These are phyloP conservation scores for Candida arabinofermentans DNA, from an alignment of 805 yeast species.

Conservation along the genomic window DNA sequence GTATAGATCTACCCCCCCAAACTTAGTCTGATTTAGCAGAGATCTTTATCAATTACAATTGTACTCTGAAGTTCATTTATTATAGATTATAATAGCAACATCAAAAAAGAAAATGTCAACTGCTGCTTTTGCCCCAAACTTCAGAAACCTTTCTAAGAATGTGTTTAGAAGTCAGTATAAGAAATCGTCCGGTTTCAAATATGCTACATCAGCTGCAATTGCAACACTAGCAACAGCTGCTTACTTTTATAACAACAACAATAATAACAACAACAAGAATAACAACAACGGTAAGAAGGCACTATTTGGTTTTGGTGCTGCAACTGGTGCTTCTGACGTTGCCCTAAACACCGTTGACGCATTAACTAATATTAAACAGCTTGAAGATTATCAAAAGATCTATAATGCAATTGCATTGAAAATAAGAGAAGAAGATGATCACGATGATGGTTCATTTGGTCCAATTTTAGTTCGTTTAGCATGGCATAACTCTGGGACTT, in stretches of 20 bases:
- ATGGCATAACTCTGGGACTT: constrained; percentile 50
- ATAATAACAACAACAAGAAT: constrained; percentile 11
- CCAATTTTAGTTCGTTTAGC: constrained; percentile 45
- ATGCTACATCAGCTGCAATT: not conserved
- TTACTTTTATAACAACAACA: constrained; percentile 17
- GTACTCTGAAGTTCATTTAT: no score
- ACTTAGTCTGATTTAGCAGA: no score
- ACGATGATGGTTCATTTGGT: constrained; percentile 59
- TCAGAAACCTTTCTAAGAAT: not conserved
- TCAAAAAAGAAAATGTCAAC: no score
- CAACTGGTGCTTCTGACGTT: constrained; percentile 28
- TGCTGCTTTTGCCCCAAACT: constrained; percentile 1
- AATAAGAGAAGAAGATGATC: constrained; percentile 50
- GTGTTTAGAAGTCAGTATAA: not conserved
- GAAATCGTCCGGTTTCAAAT: constrained; percentile 1
- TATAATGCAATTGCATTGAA: constrained; percentile 71
- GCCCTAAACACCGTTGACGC: constrained; percentile 32
- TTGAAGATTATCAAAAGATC: constrained; percentile 56
- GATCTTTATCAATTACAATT: no score
- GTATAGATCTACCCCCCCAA: no score
- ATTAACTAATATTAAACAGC: constrained; percentile 27
- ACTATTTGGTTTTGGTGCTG: constrained; percentile 30
- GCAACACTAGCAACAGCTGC: constrained; percentile 27
- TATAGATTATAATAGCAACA: no score
- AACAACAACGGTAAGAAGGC: constrained; percentile 21